Conservation (phyloP, 208 protist species). For the Acanthamoeba lenticulata region DNA sequence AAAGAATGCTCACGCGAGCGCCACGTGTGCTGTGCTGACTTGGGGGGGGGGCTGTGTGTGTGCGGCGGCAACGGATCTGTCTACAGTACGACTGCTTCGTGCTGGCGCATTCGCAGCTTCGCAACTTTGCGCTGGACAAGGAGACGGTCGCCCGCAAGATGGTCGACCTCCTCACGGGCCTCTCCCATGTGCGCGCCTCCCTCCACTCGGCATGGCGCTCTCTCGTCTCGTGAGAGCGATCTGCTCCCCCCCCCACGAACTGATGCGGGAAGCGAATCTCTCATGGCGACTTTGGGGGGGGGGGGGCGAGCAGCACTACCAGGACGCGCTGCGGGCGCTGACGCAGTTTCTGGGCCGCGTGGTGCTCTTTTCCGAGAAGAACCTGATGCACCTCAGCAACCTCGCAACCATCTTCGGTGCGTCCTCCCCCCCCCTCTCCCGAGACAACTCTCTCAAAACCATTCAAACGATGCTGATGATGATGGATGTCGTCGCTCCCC, state of each 20-base stretch:
- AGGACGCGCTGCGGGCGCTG: background rate
- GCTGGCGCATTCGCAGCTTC: background rate
- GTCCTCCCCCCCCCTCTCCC: background rate
- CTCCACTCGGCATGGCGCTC: background rate
- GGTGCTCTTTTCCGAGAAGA: background rate
- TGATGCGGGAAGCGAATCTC: background rate
- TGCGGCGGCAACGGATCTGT: too few species aligned
- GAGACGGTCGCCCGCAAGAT: background rate
- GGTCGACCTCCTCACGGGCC: background rate
- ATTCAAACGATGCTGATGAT: background rate
- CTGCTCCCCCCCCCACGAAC: background rate
- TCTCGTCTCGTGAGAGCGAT: too few species aligned
- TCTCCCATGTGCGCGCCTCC: background rate
- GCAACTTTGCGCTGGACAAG: background rate
- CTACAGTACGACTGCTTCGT: slow-evolving; percentile 29
- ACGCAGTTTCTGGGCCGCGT: background rate
- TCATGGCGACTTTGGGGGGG: background rate
- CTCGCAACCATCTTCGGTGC: slow-evolving; percentile 23
- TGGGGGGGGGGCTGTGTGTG: background rate
- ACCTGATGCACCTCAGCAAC: background rate
- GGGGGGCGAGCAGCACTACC: background rate
- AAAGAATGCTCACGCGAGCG: too few species aligned
- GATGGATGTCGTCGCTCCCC: background rate
- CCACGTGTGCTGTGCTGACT: too few species aligned
- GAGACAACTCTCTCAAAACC: background rate